Conservation (phyloP, 306 rosid genomes). For the Hippophae tibetana region DNA sequence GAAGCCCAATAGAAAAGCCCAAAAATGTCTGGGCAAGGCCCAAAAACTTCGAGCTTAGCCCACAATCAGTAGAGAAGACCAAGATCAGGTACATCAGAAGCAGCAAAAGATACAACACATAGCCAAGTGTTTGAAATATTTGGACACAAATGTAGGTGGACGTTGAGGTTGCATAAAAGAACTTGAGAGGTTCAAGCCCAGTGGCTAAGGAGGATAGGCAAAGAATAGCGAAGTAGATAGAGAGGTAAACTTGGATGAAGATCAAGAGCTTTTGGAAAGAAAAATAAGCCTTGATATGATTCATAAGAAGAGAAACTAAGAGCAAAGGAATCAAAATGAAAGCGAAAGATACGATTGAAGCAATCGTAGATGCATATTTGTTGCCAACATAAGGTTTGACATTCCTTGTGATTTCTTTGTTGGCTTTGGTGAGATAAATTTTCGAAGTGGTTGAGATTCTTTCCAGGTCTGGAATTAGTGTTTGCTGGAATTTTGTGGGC, state of each 20-base stretch:
- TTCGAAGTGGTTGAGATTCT: slow-evolving; percentile 66
- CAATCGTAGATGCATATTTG: slow-evolving; percentile 72
- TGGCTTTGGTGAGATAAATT: slow-evolving; percentile 54
- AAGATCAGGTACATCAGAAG: slow-evolving; percentile 69
- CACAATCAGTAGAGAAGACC: slow-evolving; percentile 66
- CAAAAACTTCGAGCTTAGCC: slow-evolving; percentile 46
- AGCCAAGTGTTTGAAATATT: slow-evolving; percentile 73
- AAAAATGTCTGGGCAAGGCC: slow-evolving; percentile 72
- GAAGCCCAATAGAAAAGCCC: slow-evolving; percentile 68
- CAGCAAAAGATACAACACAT: slow-evolving; percentile 53
- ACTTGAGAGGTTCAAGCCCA: slow-evolving; percentile 73
- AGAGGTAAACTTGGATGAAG: slow-evolving; percentile 78
- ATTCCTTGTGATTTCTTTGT: slow-evolving; percentile 54
- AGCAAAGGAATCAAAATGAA: slow-evolving; percentile 64
- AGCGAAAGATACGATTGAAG: slow-evolving; percentile 45
- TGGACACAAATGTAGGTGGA: slow-evolving; percentile 67
- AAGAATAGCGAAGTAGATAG: slow-evolving; percentile 77
- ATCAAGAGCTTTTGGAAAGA: slow-evolving; percentile 78
- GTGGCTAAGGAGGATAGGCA: slow-evolving; percentile 50
- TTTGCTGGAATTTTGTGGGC: slow-evolving; percentile 49
- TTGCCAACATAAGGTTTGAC: slow-evolving; percentile 84
- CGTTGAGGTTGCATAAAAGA: slow-evolving; percentile 75
- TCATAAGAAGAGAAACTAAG: slow-evolving; percentile 64
- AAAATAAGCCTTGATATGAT: slow-evolving; percentile 74
- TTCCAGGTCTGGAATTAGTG: slow-evolving; percentile 72